A percentile compares a stretch with the other conserved stretches of the same genome.
These are phyloP conservation scores for Friedmanniomyces endolithicus DNA, from an alignment of 495 filamentous ascomycete species.

Conservation along the genomic window DNA sequence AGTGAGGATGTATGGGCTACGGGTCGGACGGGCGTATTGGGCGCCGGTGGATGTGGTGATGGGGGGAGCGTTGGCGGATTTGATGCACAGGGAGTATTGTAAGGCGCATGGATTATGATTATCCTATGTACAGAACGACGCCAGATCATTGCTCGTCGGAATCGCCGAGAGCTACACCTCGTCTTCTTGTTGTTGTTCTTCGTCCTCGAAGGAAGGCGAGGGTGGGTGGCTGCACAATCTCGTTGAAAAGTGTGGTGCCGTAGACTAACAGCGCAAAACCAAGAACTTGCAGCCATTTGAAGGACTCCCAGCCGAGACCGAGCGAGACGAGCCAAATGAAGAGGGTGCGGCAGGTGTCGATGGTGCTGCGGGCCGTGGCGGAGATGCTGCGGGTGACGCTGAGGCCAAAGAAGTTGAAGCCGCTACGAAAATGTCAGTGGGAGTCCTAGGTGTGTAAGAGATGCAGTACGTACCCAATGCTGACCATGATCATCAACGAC, in stretches of 20 bases:
- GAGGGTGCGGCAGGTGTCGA: slow-evolving; percentile 91
- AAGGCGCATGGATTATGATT: slow-evolving; percentile 19
- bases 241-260: slow-evolving; percentile 95
- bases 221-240: slow-evolving; percentile 64
- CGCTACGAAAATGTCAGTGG: slow-evolving; percentile 37
- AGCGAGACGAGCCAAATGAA: slow-evolving; percentile 98
- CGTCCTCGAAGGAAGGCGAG: slow-evolving; percentile 11
- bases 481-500: slow-evolving; percentile 85
- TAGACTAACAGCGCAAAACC: slow-evolving; percentile 88
- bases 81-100: slow-evolving; percentile 19
- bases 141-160: too few species aligned
- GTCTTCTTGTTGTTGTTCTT: too few species aligned
- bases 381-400: slow-evolving; percentile 78
- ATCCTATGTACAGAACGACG: too few species aligned
- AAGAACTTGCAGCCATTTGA: slow-evolving; percentile 92
- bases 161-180: slow-evolving; percentile 4
- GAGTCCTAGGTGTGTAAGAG: too few species aligned
- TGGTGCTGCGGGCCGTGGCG: slow-evolving; percentile 84
- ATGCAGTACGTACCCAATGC: slow-evolving; percentile 61
- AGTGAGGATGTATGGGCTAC: slow-evolving; percentile 6
- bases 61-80: slow-evolving; percentile 14
- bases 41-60: slow-evolving; percentile 14
- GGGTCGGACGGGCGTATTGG: slow-evolving; percentile 7
- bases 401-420: slow-evolving; percentile 97
- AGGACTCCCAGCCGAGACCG: slow-evolving; percentile 87